phyloP scores from a whole-genome alignment of 495 filamentous ascomycete species.

The Lentithecium fluviatile region DNA sequence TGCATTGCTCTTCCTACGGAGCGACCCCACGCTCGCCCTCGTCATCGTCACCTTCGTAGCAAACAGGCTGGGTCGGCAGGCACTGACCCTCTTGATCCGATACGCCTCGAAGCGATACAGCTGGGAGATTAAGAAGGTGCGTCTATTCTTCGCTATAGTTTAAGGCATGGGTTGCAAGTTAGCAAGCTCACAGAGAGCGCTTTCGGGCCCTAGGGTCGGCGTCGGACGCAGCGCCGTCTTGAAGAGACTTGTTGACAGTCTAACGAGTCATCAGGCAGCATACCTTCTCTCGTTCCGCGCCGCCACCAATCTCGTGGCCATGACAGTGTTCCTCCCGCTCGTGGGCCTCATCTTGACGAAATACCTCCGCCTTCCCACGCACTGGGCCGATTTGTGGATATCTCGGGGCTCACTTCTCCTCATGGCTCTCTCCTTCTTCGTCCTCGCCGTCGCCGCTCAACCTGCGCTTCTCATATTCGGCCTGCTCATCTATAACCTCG shows the following conservation, averaged over 20 bases:
- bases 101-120: slow-evolving; percentile 48
- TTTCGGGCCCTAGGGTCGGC: too few relatives aligned
- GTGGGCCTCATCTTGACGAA: slow-evolving; percentile 34
- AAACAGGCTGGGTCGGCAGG: slow-evolving; percentile 39
- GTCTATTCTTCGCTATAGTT: background rate
- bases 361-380: slow-evolving; percentile 38
- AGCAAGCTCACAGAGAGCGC: background rate
- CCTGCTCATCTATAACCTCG: slow-evolving; percentile 43
- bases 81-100: slow-evolving; percentile 43
- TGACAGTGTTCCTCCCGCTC: slow-evolving; percentile 41
- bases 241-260: too few relatives aligned
- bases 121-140: slow-evolving; percentile 46
- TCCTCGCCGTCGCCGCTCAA: slow-evolving; percentile 39
- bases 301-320: slow-evolving; percentile 40
- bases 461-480: slow-evolving; percentile 42
- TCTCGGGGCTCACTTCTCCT: slow-evolving; percentile 41
- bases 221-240: too few relatives aligned
- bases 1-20: slow-evolving; percentile 42
- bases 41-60: slow-evolving; percentile 43
- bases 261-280: slow-evolving; percentile 43
- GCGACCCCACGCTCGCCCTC: slow-evolving; percentile 37
- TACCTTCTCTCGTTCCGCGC: slow-evolving; percentile 47
- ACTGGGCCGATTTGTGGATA: slow-evolving; percentile 41
- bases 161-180: background rate
- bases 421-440: slow-evolving; percentile 38